Evolutionary conservation across 2,329 filamentous ascomycete species (phyloP), one percentile per base, ranked within the genome.

Genomic region (Colletotrichum chlorophyti): DNA sequence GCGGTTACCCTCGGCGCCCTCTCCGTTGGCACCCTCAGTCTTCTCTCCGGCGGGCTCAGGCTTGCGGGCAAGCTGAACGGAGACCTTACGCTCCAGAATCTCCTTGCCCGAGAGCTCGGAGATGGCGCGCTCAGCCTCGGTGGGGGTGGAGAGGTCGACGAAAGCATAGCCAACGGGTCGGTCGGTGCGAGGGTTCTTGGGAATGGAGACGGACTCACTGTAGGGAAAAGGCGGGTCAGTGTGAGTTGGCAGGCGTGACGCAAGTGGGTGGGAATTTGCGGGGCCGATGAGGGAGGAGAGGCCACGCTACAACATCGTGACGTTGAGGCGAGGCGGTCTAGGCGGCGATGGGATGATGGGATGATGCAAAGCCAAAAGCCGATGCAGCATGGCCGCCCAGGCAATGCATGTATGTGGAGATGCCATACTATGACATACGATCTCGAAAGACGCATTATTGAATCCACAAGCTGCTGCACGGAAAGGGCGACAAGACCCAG

Each of bases 91-190:
- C 79, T 97, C 93, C 60, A 98, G 88, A 70, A 99, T 95, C 81
- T 96, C 93, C 84, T 97, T 93, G 78, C 94, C 94, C 70, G 95
- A 97, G 66, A 99, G 90, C 80, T 97, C 92, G 69, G 86, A 83
- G 70, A 99, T 98, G 72, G 95, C 95, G 76, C 93, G 91, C 80
- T 97, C 91, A 65, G 95, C 95, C 83, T 98, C 95, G 66, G 87
- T 87, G 61, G 95, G 91, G 65, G 94, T 97, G 63, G 92, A 96
- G 66, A 99, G 90, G 74, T 98, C 95, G 76, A 99, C 95, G 76
- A 99, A 99, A 74, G 95, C 95, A 79, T 98, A 99, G 74, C 95
- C 95, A 76, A 99, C 95, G 65, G 95, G 94, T 75, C 95, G 94
- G 79, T 93, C 94, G 79, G 94, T 99, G 78, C 95, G 94, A 74